Conservation (phyloP, 176 grass and related monocot species). For the Chrysopogon serrulatus region DNA sequence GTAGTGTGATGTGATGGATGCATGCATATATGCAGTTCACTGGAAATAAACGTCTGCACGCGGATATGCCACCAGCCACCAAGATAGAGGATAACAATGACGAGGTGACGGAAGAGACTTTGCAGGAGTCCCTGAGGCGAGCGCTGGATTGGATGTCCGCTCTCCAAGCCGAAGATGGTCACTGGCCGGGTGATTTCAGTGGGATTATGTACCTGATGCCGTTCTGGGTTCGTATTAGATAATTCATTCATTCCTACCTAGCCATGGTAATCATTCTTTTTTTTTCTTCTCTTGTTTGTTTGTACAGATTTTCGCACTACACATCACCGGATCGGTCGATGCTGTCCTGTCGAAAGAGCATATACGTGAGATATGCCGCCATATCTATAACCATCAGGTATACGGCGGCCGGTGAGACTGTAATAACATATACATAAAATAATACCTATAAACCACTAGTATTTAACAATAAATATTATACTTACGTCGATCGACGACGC, state of each 20-base stretch:
- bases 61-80: background rate
- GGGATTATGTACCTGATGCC: background rate
- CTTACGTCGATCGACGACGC: no score
- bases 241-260: no score
- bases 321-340: background rate
- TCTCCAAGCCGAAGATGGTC: conserved; percentile 3
- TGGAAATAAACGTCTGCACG: background rate
- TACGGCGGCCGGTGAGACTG: no score
- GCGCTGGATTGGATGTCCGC: background rate
- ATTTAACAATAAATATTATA: no score
- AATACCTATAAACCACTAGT: no score
- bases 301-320: background rate
- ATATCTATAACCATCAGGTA: conserved; percentile 14
- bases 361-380: background rate
- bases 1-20: no score
- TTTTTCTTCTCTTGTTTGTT: background rate
- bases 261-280: no score
- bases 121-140: background rate
- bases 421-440: no score
- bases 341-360: background rate
- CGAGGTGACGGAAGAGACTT: background rate
- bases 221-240: background rate
- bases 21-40: background rate
- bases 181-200: conserved; percentile 8
- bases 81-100: background rate